phyloP scores from a whole-genome alignment of 2,329 filamentous ascomycete species.

The Chrysoporthe cubensis region DNA sequence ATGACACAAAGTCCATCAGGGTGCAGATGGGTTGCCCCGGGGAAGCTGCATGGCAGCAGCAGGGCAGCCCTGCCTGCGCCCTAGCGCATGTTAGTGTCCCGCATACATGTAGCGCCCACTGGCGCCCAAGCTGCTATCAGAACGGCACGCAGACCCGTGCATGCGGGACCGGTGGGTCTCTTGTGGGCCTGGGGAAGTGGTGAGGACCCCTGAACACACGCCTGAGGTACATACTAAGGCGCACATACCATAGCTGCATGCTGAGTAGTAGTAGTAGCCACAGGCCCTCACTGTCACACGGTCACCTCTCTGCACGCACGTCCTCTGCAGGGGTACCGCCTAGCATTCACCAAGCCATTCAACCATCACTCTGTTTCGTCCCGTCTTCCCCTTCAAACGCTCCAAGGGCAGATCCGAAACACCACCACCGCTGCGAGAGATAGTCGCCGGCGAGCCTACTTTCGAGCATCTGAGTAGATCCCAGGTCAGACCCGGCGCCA shows the following conservation, averaged over 20 bases:
- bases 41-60: background rate
- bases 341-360: background rate
- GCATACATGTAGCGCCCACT: background rate
- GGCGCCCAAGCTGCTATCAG: background rate
- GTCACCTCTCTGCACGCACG: background rate
- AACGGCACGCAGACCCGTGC: background rate
- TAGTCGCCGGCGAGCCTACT: background rate
- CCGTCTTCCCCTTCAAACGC: conserved; percentile 23
- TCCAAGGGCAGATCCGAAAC: conserved; percentile 24
- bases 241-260: no score
- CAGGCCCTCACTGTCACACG: background rate
- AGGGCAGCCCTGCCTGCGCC: background rate
- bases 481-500: no score
- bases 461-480: no score
- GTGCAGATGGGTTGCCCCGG: background rate
- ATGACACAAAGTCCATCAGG: background rate
- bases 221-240: no score
- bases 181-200: conserved; percentile 11
- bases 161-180: background rate
- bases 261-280: background rate
- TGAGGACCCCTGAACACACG: background rate
- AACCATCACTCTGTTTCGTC: background rate
- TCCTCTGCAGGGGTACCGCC: background rate
- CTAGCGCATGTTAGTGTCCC: background rate
- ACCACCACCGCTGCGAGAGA: conserved; percentile 3